Conservation (phyloP, 2,329 filamentous ascomycete species). For the Diaporthe aspalathi region DNA sequence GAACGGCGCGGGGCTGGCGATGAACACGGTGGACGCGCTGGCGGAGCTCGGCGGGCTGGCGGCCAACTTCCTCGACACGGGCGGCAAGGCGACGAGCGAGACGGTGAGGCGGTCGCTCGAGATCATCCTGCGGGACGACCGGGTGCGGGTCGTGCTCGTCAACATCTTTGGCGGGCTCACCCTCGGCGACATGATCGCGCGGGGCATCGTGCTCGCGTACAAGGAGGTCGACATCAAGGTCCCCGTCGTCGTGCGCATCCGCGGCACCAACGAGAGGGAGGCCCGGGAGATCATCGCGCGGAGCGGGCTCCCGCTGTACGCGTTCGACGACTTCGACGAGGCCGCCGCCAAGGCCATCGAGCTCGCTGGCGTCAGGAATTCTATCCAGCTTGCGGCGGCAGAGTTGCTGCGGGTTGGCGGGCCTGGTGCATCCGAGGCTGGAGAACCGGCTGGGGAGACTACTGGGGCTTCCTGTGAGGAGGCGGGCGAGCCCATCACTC, state of each 20-base stretch:
- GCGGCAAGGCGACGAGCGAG: constrained; percentile 85
- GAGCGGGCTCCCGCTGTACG: constrained; percentile 75
- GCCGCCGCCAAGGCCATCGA: constrained; percentile 75
- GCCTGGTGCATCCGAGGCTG: background rate
- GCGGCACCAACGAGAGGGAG: constrained; percentile 78
- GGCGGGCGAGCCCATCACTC: background rate
- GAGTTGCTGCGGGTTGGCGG: background rate
- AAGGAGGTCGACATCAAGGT: constrained; percentile 73
- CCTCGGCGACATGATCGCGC: constrained; percentile 83
- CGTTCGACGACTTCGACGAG: constrained; percentile 80
- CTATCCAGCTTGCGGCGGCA: background rate
- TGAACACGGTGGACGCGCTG: constrained; percentile 90
- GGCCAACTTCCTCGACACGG: constrained; percentile 90
- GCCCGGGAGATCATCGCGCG: constrained; percentile 77
- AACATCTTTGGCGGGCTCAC: constrained; percentile 71
- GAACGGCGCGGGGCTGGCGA: constrained; percentile 89
- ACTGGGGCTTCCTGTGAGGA: background rate
- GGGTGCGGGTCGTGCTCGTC: constrained; percentile 75
- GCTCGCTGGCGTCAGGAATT: constrained; percentile 38
- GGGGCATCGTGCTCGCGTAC: constrained; percentile 79
- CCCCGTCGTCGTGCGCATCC: constrained; percentile 81
- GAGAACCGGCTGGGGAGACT: background rate
- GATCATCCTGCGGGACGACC: constrained; percentile 75
- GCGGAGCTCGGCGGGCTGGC: constrained; percentile 73
- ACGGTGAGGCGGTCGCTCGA: constrained; percentile 84